Evolutionary conservation across 2,329 filamentous ascomycete genomes (phyloP).

Genomic region (Dactylella cylindrospora): DNA sequence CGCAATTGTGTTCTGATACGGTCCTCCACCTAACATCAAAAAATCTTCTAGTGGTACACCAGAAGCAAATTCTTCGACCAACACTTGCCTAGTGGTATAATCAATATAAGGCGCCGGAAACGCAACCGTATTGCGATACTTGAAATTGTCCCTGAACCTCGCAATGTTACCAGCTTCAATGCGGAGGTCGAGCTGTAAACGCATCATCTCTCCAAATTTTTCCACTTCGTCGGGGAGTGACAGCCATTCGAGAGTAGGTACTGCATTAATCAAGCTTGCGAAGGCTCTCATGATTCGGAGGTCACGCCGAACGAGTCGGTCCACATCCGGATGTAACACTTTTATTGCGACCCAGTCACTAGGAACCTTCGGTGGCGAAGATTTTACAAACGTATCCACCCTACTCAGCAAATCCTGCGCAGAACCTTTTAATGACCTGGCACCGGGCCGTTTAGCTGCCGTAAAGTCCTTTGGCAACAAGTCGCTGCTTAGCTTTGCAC

Average conservation of each 20-base stretch:
- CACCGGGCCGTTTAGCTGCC: not conserved
- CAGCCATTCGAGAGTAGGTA: constrained; percentile 96
- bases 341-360: constrained; percentile 94
- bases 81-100: constrained; percentile 85
- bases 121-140: constrained; percentile 84
- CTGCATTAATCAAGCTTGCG: constrained; percentile 75
- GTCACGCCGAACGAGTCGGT: constrained; percentile 85
- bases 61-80: constrained; percentile 94
- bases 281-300: constrained; percentile 93
- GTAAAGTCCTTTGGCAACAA: constrained; percentile 62
- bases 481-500: constrained; percentile 81
- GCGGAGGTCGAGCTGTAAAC: constrained; percentile 87
- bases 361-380: constrained; percentile 77
- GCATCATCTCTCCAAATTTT: constrained; percentile 99
- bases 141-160: constrained; percentile 87
- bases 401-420: constrained; percentile 65
- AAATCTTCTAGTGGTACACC: constrained; percentile 90
- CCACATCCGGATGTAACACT: constrained; percentile 87
- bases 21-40: constrained; percentile 83
- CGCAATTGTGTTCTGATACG: constrained; percentile 91
- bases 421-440: constrained; percentile 10
- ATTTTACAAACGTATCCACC: constrained; percentile 83
- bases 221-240: constrained; percentile 90
- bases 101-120: constrained; percentile 93
- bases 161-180: constrained; percentile 91